phyloP scores from a whole-genome alignment of 345 rosid genomes.

The Brassica incana region DNA sequence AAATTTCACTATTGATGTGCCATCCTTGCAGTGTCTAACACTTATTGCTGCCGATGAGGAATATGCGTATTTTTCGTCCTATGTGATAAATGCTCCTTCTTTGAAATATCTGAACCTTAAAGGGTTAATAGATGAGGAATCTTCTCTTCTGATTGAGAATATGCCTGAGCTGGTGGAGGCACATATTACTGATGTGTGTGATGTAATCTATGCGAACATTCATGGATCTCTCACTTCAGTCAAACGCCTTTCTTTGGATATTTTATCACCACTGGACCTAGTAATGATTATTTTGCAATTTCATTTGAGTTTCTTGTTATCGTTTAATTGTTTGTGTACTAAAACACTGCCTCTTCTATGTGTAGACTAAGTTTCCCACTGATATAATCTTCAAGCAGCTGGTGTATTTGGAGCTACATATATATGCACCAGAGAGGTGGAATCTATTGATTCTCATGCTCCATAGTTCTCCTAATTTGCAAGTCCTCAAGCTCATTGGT shows the following conservation, averaged over 20 bases:
- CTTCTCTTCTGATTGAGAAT: background rate
- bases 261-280: background rate
- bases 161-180: background rate
- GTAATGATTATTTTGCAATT: too few species aligned
- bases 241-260: background rate
- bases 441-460: background rate
- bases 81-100: background rate
- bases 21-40: background rate
- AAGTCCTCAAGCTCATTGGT: background rate
- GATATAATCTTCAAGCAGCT: background rate
- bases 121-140: background rate
- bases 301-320: too few species aligned
- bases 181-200: background rate
- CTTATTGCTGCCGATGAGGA: too few species aligned
- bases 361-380: background rate
- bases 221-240: background rate
- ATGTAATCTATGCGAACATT: background rate
- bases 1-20: background rate
- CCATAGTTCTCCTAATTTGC: background rate
- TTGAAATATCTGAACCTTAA: background rate
- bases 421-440: background rate
- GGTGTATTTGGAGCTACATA: background rate
- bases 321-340: too few species aligned
- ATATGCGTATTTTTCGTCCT: too few species aligned
- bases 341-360: too few species aligned